Percentiles rank a stretch among this genome's conserved stretches.
phyloP scores from a whole-genome alignment of 768 basidiomycete genomes.

The Trametes coccinea region DNA sequence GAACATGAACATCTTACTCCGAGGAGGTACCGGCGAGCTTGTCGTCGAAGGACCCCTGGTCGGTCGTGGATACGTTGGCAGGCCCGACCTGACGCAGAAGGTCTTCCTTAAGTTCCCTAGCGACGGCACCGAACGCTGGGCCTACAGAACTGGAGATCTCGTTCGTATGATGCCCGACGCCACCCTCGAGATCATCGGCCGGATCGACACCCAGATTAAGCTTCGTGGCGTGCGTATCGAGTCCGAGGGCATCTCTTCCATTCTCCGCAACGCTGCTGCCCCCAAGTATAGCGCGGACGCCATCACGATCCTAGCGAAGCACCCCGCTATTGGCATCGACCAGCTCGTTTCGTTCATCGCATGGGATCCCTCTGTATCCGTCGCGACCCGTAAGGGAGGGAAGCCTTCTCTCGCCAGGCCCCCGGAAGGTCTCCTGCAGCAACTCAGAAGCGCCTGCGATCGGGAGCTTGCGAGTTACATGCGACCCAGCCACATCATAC shows the following conservation, averaged over 20 bases:
- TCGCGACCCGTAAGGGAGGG: slow-evolving; percentile 40
- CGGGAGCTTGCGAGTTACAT: slow-evolving; percentile 49
- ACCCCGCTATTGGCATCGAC: slow-evolving; percentile 44
- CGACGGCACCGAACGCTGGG: slow-evolving; percentile 37
- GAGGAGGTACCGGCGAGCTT: slow-evolving; percentile 48
- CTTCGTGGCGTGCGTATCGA: slow-evolving; percentile 56
- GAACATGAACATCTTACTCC: slow-evolving; percentile 43
- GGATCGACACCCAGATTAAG: slow-evolving; percentile 55
- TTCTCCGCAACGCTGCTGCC: slow-evolving; percentile 38
- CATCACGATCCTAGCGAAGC: slow-evolving; percentile 44
- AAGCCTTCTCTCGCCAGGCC: slow-evolving; percentile 32
- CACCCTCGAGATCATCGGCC: slow-evolving; percentile 49
- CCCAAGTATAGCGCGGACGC: slow-evolving; percentile 37
- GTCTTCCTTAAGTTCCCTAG: slow-evolving; percentile 48
- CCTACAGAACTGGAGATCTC: slow-evolving; percentile 53
- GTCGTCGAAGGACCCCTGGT: slow-evolving; percentile 52
- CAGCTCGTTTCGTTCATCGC: slow-evolving; percentile 50
- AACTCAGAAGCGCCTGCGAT: slow-evolving; percentile 37
- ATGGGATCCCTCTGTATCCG: slow-evolving; percentile 39
- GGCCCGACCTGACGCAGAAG: slow-evolving; percentile 45
- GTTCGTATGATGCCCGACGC: slow-evolving; percentile 51
- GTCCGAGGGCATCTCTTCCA: slow-evolving; percentile 50
- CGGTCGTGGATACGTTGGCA: slow-evolving; percentile 50
- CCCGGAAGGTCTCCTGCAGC: slow-evolving; percentile 33
- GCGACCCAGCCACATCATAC: slow-evolving; percentile 51